Conservation (phyloP, 23 red algal genomes). For the Gracilaria caudata region DNA sequence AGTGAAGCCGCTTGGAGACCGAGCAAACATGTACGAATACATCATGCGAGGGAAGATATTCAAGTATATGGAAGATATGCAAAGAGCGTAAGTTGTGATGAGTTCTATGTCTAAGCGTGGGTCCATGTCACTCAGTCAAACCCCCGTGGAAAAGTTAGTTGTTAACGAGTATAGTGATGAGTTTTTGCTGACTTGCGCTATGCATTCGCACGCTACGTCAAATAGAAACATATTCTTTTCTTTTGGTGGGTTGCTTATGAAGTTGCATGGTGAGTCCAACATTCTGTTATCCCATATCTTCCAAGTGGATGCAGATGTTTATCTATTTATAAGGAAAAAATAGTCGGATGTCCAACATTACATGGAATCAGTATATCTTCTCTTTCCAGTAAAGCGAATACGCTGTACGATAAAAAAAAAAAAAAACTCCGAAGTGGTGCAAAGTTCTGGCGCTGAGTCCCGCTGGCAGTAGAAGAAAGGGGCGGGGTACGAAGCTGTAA, state of each 20-base stretch:
- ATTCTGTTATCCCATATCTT: constrained; percentile 70
- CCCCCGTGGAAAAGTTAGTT: background rate
- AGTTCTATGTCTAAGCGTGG: background rate
- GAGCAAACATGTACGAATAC: constrained; percentile 75
- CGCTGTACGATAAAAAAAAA: constrained; percentile 6
- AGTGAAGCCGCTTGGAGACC: constrained; percentile 37
- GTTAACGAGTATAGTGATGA: background rate
- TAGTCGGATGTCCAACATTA: background rate
- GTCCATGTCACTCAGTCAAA: too few relatives aligned
- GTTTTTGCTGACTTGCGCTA: background rate
- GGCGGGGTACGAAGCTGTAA: background rate
- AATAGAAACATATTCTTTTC: constrained; percentile 73
- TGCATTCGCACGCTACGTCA: background rate
- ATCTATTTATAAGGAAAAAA: constrained; percentile 81
- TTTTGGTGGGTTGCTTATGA: constrained; percentile 88
- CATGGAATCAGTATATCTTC: background rate
- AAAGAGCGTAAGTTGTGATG: constrained; percentile 42
- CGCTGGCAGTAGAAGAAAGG: background rate
- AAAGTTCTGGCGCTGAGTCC: background rate
- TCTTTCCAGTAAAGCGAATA: background rate
- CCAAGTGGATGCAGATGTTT: constrained; percentile 70
- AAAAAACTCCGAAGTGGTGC: background rate
- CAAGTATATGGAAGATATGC: constrained; percentile 72
- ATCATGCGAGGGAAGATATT: constrained; percentile 89
- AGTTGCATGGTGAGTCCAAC: constrained; percentile 70